Base-by-base conservation (phyloP, 805 yeast species). In the Wickerhamiella hasegawae region DNA sequence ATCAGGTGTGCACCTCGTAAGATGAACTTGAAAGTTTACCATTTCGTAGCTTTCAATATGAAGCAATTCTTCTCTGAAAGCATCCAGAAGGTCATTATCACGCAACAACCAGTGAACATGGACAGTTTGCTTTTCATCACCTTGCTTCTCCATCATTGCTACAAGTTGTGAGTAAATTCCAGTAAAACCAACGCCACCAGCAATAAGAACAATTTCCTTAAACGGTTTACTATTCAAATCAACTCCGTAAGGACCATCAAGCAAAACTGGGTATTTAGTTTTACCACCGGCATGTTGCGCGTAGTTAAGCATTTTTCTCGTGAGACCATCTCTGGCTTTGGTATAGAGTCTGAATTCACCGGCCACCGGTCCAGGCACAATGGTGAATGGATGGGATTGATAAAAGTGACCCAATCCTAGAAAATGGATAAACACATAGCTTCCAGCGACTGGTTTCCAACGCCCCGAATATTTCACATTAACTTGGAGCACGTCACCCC, bases 361-460 rank as follows among this genome's bases (percentile, higher is more conserved):
- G 12, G 19, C 19, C 19, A 17, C 4, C 11, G 8, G 31, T 4
- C n/a, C 5, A 17, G 23, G 32, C 19, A 38, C 35, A 5, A 49
- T 40, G 5, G 83, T 72, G 54, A 78, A 76, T 3, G 85, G 84
- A 50, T 76, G 82, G 3, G 75, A 68, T 47, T 76, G 80, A 71
- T 74, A 75, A 51, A 73, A 69, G 27, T 63, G 53, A 8, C 54
- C 39, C 31, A 61, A 59, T 19, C 45, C 55, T 37, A 73, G 43
- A 35, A 71, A 63, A 43, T 67, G 69, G 16, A 73, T 52, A 55
- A 70, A 73, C 27, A 70, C 70, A 51, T 57, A 69, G 14, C 66
- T 60, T 22, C 79, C 77, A 3, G 80, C 74, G 38, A 46, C 54
- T 15, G 65, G 58, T 25, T 55, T 56, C 62, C 73, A 66, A 33